A percentile compares a stretch with the other conserved stretches of the same genome.
Conservation (phyloP, 306 rosid species). For the Dryas octopetala region DNA sequence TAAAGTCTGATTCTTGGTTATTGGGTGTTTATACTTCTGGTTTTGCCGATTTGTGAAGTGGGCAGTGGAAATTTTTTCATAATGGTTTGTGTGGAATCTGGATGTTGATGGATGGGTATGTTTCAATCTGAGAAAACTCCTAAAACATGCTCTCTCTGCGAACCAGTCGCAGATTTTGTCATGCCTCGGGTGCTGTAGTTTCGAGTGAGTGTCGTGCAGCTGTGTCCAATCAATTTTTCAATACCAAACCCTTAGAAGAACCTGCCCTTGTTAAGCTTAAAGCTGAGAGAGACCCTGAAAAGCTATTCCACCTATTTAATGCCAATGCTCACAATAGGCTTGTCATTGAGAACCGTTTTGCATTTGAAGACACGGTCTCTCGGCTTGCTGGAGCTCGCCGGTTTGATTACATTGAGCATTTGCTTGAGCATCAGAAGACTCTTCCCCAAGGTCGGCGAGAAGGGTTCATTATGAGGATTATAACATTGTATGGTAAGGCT, state of each 20-base stretch:
- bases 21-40: conserved; percentile 4
- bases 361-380: conserved; percentile 66
- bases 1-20: background rate
- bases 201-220: conserved; percentile 18
- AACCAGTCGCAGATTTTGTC: conserved; percentile 58
- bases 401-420: conserved; percentile 60
- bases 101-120: conserved; percentile 44
- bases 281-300: conserved; percentile 61
- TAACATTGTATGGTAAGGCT: conserved; percentile 65
- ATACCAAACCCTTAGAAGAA: conserved; percentile 38
- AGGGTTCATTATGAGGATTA: conserved; percentile 67
- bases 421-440: conserved; percentile 68
- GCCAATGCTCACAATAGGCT: conserved; percentile 66
- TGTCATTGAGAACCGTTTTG: conserved; percentile 60
- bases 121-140: conserved; percentile 26
- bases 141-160: conserved; percentile 77
- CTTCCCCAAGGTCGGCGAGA: conserved; percentile 76
- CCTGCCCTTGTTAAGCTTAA: conserved; percentile 58
- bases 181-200: conserved; percentile 30
- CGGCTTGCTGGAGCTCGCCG: conserved; percentile 68
- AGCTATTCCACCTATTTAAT: conserved; percentile 55
- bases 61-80: conserved; percentile 14
- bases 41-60: background rate
- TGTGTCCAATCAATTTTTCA: conserved; percentile 14
- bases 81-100: conserved; percentile 21